A percentile compares a stretch with the other conserved stretches of the same genome.
Conservation (phyloP, 2,329 filamentous ascomycete species). For the Pseudopyrenochaeta lycopersici region DNA sequence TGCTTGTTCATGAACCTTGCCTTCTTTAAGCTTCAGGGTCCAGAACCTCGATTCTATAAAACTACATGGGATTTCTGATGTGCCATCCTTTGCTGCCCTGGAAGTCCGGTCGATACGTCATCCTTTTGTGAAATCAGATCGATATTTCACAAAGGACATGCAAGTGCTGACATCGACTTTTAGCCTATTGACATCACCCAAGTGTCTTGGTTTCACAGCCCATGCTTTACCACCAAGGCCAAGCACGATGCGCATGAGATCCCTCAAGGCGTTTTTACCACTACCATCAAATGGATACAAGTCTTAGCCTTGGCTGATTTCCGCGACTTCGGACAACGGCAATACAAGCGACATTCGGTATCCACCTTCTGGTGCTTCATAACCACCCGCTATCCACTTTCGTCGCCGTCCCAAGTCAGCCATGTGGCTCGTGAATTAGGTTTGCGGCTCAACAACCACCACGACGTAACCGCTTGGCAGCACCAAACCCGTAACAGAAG, state of each 20-base stretch:
- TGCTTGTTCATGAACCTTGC: too few relatives aligned
- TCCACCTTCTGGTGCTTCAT: neutral
- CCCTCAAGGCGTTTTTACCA: neutral
- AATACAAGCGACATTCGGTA: neutral
- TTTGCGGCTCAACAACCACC: constrained; percentile 20
- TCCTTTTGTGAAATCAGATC: too few relatives aligned
- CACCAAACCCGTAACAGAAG: constrained; percentile 5
- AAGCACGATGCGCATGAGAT: neutral
- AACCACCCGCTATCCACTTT: neutral
- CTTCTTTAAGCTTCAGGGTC: too few relatives aligned
- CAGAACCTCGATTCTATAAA: too few relatives aligned
- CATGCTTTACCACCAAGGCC: too few relatives aligned
- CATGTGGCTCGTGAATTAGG: neutral
- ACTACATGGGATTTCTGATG: too few relatives aligned
- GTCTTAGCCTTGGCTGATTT: neutral
- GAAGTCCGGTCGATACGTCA: too few relatives aligned
- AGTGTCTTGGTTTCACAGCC: too few relatives aligned
- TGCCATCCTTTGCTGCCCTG: too few relatives aligned
- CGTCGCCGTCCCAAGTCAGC: neutral
- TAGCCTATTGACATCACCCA: too few relatives aligned
- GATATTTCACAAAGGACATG: too few relatives aligned
- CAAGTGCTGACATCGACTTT: too few relatives aligned
- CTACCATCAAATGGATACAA: neutral
- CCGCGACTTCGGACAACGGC: neutral
- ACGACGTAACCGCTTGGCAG: constrained; percentile 15